Conservation (phyloP, 2,329 filamentous ascomycete genomes). For the Penicillium sclerotigenum region DNA sequence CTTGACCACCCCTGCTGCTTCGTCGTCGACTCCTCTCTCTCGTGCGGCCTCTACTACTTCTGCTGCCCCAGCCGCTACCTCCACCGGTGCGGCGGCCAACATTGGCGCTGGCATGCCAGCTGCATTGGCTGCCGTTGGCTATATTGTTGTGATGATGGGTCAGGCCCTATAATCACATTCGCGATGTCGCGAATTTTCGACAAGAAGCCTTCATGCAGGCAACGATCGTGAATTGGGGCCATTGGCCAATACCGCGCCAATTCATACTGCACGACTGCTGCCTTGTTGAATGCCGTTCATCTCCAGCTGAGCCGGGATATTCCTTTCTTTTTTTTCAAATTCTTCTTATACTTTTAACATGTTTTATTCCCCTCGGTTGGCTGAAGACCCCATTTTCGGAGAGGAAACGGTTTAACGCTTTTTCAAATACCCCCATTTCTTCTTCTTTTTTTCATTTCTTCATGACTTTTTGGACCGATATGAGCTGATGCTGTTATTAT, state of each 20-base stretch:
- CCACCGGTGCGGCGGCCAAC: conserved; percentile 20
- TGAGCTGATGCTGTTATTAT: conserved; percentile 33
- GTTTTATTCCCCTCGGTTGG: conserved; percentile 20
- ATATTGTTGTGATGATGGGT: conserved; percentile 38
- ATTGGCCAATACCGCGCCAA: neutral
- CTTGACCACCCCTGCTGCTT: conserved; percentile 14
- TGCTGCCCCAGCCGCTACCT: conserved; percentile 14
- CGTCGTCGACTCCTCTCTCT: conserved; percentile 24
- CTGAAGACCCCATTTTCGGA: conserved; percentile 21
- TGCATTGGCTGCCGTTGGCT: conserved; percentile 35
- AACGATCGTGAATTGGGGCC: neutral
- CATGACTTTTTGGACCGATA: conserved; percentile 30
- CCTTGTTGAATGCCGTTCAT: conserved; percentile 17
- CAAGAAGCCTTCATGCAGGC: neutral
- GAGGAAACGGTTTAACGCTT: conserved; percentile 25
- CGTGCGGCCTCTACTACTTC: conserved; percentile 11
- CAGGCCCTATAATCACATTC: conserved; percentile 29
- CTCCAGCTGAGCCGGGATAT: conserved; percentile 23
- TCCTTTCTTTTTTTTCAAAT: conserved; percentile 17
- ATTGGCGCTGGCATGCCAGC: conserved; percentile 28
- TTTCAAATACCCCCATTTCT: conserved; percentile 33
- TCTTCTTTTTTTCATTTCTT: conserved; percentile 12
- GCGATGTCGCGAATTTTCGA: neutral
- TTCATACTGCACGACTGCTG: conserved; percentile 3
- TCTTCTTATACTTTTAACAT: conserved; percentile 17